phyloP scores from a whole-genome alignment of 768 basidiomycete species.

The Lactarius hengduanensis region DNA sequence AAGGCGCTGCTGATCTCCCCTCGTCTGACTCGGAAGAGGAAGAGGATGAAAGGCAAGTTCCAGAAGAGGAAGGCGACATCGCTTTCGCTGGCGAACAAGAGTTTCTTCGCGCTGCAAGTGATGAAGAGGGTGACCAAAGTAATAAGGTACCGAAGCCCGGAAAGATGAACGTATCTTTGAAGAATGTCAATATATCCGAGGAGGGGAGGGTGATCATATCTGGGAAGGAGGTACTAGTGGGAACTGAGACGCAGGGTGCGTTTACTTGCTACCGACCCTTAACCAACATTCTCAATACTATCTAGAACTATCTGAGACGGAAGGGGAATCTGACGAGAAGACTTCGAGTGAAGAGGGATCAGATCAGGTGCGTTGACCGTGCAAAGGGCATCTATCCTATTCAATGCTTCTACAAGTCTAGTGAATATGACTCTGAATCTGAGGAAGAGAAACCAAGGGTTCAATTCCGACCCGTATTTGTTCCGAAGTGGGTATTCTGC shows the following conservation, averaged over 20 bases:
- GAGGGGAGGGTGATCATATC: slow-evolving; percentile 80
- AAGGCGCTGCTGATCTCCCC: slow-evolving; percentile 56
- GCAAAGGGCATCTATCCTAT: slow-evolving; percentile 25
- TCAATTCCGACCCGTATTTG: slow-evolving; percentile 89
- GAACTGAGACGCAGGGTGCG: slow-evolving; percentile 53
- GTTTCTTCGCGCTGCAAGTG: slow-evolving; percentile 43
- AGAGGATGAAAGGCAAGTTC: slow-evolving; percentile 37
- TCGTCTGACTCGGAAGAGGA: slow-evolving; percentile 62
- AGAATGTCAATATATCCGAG: slow-evolving; percentile 76
- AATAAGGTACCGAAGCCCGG: slow-evolving; percentile 21
- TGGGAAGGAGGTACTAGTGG: slow-evolving; percentile 74
- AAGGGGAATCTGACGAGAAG: slow-evolving; percentile 46
- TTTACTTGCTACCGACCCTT: slow-evolving; percentile 32
- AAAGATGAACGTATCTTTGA: slow-evolving; percentile 70
- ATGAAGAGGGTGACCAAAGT: slow-evolving; percentile 40
- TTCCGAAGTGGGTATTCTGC: slow-evolving; percentile 75
- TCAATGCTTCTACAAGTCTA: slow-evolving; percentile 52
- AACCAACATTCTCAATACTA: slow-evolving; percentile 25
- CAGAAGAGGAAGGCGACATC: slow-evolving; percentile 52
- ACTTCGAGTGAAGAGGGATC: slow-evolving; percentile 38
- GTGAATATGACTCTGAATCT: slow-evolving; percentile 78
- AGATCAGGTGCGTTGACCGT: slow-evolving; percentile 44
- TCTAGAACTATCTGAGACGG: slow-evolving; percentile 40
- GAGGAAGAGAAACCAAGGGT: slow-evolving; percentile 76
- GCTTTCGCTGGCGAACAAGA: slow-evolving; percentile 60